Conservation (phyloP, 805 yeast genomes). For the Starmerella asiatica region DNA sequence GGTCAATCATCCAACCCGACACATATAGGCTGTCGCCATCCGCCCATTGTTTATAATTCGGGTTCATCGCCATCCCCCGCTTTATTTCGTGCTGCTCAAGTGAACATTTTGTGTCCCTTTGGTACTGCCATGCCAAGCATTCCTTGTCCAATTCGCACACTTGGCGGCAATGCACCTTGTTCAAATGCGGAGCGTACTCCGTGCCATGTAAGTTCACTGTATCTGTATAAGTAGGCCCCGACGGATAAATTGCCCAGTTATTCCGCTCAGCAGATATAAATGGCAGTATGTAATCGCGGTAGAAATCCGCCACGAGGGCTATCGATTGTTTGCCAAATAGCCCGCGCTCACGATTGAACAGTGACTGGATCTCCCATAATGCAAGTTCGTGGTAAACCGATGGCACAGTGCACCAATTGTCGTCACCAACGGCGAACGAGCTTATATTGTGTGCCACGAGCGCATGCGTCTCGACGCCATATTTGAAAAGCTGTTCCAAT, state of each 20-base stretch:
- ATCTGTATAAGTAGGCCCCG: background rate
- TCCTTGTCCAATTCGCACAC: constrained; percentile 10
- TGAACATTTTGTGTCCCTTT: constrained; percentile 10
- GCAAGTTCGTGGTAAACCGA: constrained; percentile 3
- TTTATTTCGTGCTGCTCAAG: constrained; percentile 7
- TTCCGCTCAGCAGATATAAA: constrained; percentile 13
- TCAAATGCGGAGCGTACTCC: constrained; percentile 16
- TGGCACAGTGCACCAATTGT: constrained; percentile 9
- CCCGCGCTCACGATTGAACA: constrained; percentile 10
- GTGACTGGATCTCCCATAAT: constrained; percentile 12
- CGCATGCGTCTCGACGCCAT: background rate
- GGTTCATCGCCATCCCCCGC: constrained; percentile 15
- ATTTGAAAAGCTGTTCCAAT: constrained; percentile 2
- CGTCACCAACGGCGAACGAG: background rate
- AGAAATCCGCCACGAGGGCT: constrained; percentile 14
- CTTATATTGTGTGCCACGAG: constrained; percentile 4
- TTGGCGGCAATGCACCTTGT: constrained; percentile 9
- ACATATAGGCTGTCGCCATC: constrained; percentile 4
- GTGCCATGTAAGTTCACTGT: constrained; percentile 1
- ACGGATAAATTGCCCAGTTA: constrained; percentile 20
- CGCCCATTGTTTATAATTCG: constrained; percentile 3
- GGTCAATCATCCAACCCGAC: constrained; percentile 26
- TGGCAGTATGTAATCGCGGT: constrained; percentile 25
- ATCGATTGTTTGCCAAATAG: background rate
- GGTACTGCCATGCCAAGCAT: constrained; percentile 18